Conservation (phyloP, 371 early-diverging fungal species). For the Saksenaea oblongispora region DNA sequence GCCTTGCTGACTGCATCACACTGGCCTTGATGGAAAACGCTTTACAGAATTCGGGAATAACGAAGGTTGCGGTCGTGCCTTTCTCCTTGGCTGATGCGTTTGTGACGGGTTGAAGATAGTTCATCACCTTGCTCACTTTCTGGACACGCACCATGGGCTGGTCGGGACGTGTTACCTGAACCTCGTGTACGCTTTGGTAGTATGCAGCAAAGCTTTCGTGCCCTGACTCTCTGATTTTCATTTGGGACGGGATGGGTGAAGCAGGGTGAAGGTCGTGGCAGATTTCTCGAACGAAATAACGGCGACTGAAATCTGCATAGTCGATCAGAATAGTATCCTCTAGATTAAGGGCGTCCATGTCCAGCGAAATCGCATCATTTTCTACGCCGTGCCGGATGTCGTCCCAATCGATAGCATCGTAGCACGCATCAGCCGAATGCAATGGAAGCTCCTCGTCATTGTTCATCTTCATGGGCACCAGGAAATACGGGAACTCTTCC, state of each 20-base stretch:
- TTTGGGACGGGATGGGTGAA: conserved; percentile 30
- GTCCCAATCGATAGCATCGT: conserved; percentile 60
- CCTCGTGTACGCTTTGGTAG: conserved; percentile 43
- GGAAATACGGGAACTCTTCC: conserved; percentile 53
- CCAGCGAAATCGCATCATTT: conserved; percentile 11
- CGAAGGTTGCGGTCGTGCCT: conserved; percentile 31
- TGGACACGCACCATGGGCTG: conserved; percentile 57
- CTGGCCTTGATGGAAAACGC: conserved; percentile 54
- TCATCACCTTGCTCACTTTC: conserved; percentile 46
- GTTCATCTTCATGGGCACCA: conserved; percentile 49
- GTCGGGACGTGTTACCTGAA: conserved; percentile 23
- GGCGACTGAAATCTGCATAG: conserved; percentile 50
- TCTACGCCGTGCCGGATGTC: conserved; percentile 31
- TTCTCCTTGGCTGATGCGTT: conserved; percentile 23
- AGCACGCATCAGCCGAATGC: not conserved
- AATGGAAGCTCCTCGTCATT: conserved; percentile 11
- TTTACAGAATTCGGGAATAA: conserved; percentile 61
- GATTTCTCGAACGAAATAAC: conserved; percentile 58
- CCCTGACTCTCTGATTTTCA: conserved; percentile 36
- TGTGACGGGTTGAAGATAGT: conserved; percentile 49
- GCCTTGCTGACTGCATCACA: conserved; percentile 51
- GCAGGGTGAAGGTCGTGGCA: conserved; percentile 41
- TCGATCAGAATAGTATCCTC: conserved; percentile 51
- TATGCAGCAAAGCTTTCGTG: conserved; percentile 50
- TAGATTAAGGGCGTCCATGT: conserved; percentile 14